Conservation (phyloP, 176 grass and related monocot genomes). For the Sorghum bicolor region DNA sequence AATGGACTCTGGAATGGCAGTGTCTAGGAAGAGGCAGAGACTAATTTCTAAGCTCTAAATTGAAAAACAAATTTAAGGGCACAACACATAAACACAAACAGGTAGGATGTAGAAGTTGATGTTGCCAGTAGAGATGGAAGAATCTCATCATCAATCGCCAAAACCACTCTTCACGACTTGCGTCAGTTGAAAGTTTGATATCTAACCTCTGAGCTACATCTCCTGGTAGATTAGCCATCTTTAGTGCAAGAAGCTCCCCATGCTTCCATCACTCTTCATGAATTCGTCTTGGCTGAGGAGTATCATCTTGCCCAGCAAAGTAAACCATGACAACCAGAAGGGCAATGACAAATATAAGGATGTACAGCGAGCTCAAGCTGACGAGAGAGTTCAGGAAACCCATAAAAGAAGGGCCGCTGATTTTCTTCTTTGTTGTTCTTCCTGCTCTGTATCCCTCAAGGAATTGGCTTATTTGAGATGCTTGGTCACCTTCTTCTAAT, state of each 20-base stretch:
- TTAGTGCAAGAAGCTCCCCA: background rate
- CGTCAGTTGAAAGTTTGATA: constrained; percentile 12
- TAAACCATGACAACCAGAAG: constrained; percentile 62
- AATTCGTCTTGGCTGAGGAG: constrained; percentile 35
- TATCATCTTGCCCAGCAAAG: constrained; percentile 65
- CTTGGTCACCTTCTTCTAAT: constrained; percentile 73
- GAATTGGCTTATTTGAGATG: constrained; percentile 81
- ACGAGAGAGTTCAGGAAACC: constrained; percentile 77
- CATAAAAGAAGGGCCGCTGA: constrained; percentile 76
- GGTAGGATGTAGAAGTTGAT: background rate
- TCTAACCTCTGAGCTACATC: background rate
- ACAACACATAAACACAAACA: background rate
- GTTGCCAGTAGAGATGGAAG: background rate
- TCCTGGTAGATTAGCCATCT: background rate
- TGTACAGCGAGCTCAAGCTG: constrained; percentile 68
- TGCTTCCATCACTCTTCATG: constrained; percentile 39
- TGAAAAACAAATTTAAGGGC: constrained; percentile 6
- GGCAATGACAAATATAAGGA: constrained; percentile 70
- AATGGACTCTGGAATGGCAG: background rate
- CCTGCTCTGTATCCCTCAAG: constrained; percentile 92
- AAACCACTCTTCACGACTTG: constrained; percentile 31
- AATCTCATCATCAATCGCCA: constrained; percentile 21
- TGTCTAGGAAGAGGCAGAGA: background rate
- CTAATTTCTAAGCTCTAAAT: constrained; percentile 26
- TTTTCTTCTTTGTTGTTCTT: constrained; percentile 80